Evolutionary conservation across 306 rosid species (phyloP), one percentile per base, ranked within the genome.

Genomic region (Ormosia emarginata): DNA sequence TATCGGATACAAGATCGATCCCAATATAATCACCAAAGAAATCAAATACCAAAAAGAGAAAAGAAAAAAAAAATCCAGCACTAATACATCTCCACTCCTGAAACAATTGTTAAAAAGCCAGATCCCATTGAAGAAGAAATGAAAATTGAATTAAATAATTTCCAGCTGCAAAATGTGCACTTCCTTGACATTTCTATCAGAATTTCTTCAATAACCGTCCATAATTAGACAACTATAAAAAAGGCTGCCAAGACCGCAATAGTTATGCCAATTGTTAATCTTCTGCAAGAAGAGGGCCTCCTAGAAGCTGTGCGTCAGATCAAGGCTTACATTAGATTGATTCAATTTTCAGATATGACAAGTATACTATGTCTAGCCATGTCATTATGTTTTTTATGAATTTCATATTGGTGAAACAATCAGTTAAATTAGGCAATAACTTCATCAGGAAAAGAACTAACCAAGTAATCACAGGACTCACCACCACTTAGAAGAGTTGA

Each of bases 401-500:
- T 3, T 4, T 8, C 50, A 13, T 40, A 24, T 24, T 7, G 15
- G 57, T 43, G 44, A 3, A 74, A 72, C 18, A 40, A 10, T 56
- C 7, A 9, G 15, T 36, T 34, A 40, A 29, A 3, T 24, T 24
- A 24, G 12, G 36, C 33, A 61, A 52, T 7, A 32, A 39, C 11
- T 69, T 44, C 18, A 68, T 18, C 17, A 10, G 46, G 24, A 37
- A 15, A 57, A 46, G 8, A 46, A 18, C 24, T 33, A 43, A 55
- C 32, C 2, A 43, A 67, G 68, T 24, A 24, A 11, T 17, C 8
- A 78, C n/a, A 15, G 34, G 57, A 83, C 86, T 81, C 24, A 24
- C 24, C 57, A 88, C 92, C 89, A 83, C 85, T 91, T 63, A 86
- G 78, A 67, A 87, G 69, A 67, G 65, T 32, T 3, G 90, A 82